phyloP scores from a whole-genome alignment of 805 yeast genomes.

The Suhomyces emberorum region DNA sequence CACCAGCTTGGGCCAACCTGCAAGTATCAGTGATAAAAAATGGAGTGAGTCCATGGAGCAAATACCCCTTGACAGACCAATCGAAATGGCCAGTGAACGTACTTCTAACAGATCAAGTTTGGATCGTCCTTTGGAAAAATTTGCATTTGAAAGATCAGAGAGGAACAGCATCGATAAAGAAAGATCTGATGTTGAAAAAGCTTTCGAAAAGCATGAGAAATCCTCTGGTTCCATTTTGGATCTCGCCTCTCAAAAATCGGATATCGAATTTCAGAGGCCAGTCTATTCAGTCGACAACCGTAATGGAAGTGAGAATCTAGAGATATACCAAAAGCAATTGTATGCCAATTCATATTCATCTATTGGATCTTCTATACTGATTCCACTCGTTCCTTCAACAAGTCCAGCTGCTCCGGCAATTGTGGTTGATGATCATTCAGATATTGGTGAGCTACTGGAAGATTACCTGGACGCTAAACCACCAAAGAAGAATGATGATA shows the following conservation, averaged over 20 bases:
- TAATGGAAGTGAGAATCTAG: neutral
- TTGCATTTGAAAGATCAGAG: neutral
- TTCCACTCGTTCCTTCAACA: slow-evolving; percentile 1
- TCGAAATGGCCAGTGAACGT: slow-evolving; percentile 5
- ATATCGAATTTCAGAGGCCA: neutral
- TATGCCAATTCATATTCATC: slow-evolving; percentile 25
- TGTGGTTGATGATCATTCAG: slow-evolving; percentile 2
- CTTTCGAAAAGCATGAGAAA: neutral
- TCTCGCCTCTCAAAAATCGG: neutral
- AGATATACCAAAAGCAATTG: slow-evolving; percentile 3
- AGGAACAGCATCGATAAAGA: neutral
- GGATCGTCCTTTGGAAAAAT: neutral
- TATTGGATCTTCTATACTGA: slow-evolving; percentile 22
- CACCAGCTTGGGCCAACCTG: neutral
- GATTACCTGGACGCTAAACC: neutral
- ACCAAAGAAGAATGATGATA: neutral
- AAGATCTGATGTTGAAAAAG: neutral
- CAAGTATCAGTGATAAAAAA: neutral
- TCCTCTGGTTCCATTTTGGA: neutral
- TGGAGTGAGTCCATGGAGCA: neutral
- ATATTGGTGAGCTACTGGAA: neutral
- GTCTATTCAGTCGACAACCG: neutral
- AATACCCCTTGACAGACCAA: neutral
- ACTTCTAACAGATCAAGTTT: slow-evolving; percentile 2
- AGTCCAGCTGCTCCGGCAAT: slow-evolving; percentile 7